Conservation (phyloP, 1,139 yeast species). For the Saccharomycopsis hybrid region DNA sequence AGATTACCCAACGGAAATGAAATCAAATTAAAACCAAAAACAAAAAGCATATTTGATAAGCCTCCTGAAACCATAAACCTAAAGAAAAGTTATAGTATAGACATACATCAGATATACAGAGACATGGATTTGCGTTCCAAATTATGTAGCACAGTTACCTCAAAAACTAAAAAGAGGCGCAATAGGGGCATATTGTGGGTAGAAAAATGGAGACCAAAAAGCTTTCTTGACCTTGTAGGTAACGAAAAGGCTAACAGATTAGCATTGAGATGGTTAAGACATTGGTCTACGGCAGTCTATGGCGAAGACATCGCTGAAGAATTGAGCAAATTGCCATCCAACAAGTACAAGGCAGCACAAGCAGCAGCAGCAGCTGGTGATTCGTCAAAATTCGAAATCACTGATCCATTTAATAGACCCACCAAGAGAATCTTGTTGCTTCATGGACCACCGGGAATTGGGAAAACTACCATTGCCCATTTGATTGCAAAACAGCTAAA, state of each 20-base stretch:
- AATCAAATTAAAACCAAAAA: constrained; percentile 9
- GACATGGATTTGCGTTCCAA: constrained; percentile 24
- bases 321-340: constrained; percentile 22
- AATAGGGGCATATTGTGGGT: constrained; percentile 43
- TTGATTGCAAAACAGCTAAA: constrained; percentile 79
- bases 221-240: constrained; percentile 69
- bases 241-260: constrained; percentile 72
- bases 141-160: background rate
- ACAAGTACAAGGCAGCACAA: constrained; percentile 6
- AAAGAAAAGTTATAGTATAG: constrained; percentile 29
- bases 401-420: constrained; percentile 67
- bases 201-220: constrained; percentile 78
- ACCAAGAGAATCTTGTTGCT: constrained; percentile 60
- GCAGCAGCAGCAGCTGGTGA: background rate
- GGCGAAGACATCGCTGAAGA: constrained; percentile 34
- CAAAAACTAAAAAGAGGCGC: constrained; percentile 8
- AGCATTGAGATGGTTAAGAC: constrained; percentile 71
- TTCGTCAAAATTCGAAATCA: too few species aligned
- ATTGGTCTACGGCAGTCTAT: constrained; percentile 72
- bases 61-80: background rate
- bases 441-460: constrained; percentile 95
- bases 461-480: constrained; percentile 88
- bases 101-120: constrained; percentile 31
- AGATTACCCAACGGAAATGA: constrained; percentile 8
- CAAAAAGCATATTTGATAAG: background rate